Evolutionary conservation across 2,329 filamentous ascomycete species (phyloP).

Genomic region (Gaeumannomyces sp.): DNA sequence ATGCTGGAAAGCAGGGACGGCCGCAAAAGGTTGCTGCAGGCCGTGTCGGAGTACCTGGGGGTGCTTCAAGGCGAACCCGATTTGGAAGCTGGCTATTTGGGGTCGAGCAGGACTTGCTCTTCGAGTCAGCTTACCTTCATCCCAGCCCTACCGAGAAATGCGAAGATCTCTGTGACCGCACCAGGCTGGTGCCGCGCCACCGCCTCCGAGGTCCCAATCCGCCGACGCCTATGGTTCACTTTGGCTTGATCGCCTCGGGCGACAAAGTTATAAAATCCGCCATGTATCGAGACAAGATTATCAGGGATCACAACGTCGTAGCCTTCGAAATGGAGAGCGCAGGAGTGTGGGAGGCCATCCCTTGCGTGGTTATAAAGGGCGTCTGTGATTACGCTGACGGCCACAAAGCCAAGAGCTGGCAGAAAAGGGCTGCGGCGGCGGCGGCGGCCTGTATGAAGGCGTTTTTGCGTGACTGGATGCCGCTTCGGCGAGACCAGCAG

Average conservation of each 20-base stretch:
- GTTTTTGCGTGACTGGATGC: too few relatives aligned
- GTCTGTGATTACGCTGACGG: slow-evolving; percentile 33
- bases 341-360: slow-evolving; percentile 27
- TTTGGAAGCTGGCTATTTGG: slow-evolving; percentile 13
- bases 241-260: slow-evolving; percentile 27
- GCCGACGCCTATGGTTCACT: slow-evolving; percentile 9
- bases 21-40: slow-evolving; percentile 11
- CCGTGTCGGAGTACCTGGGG: slow-evolving; percentile 7
- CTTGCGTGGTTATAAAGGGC: slow-evolving; percentile 29
- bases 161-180: slow-evolving; percentile 12
- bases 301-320: slow-evolving; percentile 20
- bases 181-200: slow-evolving; percentile 10
- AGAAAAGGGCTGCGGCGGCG: slow-evolving; percentile 27
- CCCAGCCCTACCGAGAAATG: slow-evolving; percentile 2
- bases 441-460: slow-evolving; percentile 2
- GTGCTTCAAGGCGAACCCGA: not conserved
- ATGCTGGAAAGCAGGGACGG: slow-evolving; percentile 11
- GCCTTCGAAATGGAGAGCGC: slow-evolving; percentile 33
- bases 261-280: slow-evolving; percentile 31
- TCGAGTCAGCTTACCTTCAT: slow-evolving; percentile 14
- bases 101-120: slow-evolving; percentile 15
- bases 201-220: slow-evolving; percentile 10
- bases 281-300: slow-evolving; percentile 22
- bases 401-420: slow-evolving; percentile 31
- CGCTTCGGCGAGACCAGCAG: too few relatives aligned